phyloP scores from a whole-genome alignment of 176 grass and related monocot species.

The Zoysia pacifica region DNA sequence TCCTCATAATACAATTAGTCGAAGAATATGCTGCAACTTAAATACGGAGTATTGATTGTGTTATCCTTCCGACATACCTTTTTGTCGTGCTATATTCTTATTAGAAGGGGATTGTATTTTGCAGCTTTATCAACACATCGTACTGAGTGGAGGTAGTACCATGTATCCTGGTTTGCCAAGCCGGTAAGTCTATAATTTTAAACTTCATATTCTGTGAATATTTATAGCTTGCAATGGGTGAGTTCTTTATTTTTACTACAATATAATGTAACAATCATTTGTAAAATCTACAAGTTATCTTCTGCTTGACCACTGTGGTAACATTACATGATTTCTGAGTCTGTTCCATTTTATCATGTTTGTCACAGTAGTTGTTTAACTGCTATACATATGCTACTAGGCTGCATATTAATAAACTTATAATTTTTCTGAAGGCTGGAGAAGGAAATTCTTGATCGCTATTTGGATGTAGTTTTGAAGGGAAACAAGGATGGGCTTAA shows the following conservation, averaged over 20 bases:
- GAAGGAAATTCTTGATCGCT: constrained; percentile 94
- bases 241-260: background rate
- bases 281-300: background rate
- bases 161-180: constrained; percentile 98
- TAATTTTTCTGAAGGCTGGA: constrained; percentile 62
- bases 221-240: background rate
- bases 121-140: constrained; percentile 92
- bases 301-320: too few species aligned
- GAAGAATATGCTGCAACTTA: background rate
- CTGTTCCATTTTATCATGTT: background rate
- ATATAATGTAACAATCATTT: background rate
- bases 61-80: background rate
- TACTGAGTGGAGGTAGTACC: constrained; percentile 95
- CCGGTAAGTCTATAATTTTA: constrained; percentile 49
- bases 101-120: constrained; percentile 41
- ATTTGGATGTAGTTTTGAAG: constrained; percentile 88
- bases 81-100: background rate
- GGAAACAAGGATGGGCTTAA: constrained; percentile 94
- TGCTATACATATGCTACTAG: constrained; percentile 1
- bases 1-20: too few species aligned
- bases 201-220: background rate
- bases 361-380: background rate
- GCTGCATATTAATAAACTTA: constrained; percentile 29
- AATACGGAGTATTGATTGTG: background rate
- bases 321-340: background rate